Base-by-base conservation (phyloP, 345 rosid species). In the Trapa bicornis region DNA sequence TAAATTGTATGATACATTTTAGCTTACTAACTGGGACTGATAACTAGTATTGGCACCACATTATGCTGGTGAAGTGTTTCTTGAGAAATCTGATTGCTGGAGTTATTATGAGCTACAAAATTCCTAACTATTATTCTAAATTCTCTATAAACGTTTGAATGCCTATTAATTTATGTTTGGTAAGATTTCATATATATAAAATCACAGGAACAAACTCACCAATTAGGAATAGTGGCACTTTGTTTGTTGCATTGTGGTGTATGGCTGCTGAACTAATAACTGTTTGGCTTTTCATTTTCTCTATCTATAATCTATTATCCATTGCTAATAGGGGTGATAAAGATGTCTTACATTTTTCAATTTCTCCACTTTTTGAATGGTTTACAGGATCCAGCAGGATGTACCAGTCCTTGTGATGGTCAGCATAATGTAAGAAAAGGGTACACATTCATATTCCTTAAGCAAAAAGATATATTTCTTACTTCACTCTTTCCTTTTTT, bases 391-490 rank as follows among this genome's bases (percentile, higher is more conserved):
- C 52, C 78, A 82, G 86, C 82, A 80, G 67, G 84, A 82, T 68
- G 77, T 76, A 14, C 86, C 89, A 39, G 68, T 80, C 73, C 93
- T 87, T 65, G 81, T 85, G 71, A 76, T 85, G 77, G 80, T 83
- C 75, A 87, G 88, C 77, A n/a, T n/a, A n/a, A n/a, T n/a, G n/a
- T 22, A 22, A 22, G 29, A 22, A 22, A 22, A 22, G 29, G 29
- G 29, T 22, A 41, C 7, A 41, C 0, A 41, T 3, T 8, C 43
- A 8, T 41, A 41, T 41, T 4, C 2, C 43, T 41, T 41, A 1
- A 41, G 7, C 43, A 41, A 8, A 3, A 1, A 41, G 43, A 41
- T 0, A 56, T 47, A 41, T 47, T 47, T n/a, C 50, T 29, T 37
- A 16, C 35, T 47, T n/a, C 11, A 22, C 64, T 54, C 36, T 15